Evolutionary conservation across 345 rosid genomes (phyloP), one percentile per base, ranked within the genome.

Genomic region (Nasturtium officinale): DNA sequence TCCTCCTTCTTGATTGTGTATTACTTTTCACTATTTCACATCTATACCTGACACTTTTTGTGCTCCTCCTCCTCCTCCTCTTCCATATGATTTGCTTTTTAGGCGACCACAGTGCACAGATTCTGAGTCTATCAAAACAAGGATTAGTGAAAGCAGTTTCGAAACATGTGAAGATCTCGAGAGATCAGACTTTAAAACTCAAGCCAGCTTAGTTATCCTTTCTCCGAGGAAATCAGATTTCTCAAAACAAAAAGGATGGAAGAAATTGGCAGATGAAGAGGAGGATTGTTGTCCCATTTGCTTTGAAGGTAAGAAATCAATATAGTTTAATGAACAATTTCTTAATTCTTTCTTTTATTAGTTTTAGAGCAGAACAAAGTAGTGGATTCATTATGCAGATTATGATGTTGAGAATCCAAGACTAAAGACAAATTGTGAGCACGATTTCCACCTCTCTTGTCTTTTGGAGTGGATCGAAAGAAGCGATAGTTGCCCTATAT

Each of bases 381-480:
- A n/a, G 7, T 63, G 65, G 21, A 2, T 73, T 72, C 32, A 42
- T 33, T 63, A 33, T 60, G 85, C 88, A 94, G 98, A 83, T 75
- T 94, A 94, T 76, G 90, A 88, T 54, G 42, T 32, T 5, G 96
- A 89, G 79, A 94, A 89, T 83, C 97, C 98, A 38, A 89, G 83
- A 84, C 81, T 91, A 57, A 64, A 79, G 46, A 91, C 96, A 16
- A 83, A 83, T 45, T 94, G 97, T 42, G 89, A 91, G 53, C 98
- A 94, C 72, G 89, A 82, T 83, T 94, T 82, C 72, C 98, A 94
- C 81, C 84, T 93, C 23, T 79, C 94, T 2, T 93, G 97, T 80
- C 85, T 93, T 69, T 78, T 90, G 57, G 98, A 90, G 67, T 93
- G 98, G 98, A 85, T 85, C 82, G 98, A 93, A 85, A 86, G 96